A percentile compares a stretch with the other conserved stretches of the same genome.
Conservation (phyloP, 257 asterid genomes). For the Osmanthus fragrans region DNA sequence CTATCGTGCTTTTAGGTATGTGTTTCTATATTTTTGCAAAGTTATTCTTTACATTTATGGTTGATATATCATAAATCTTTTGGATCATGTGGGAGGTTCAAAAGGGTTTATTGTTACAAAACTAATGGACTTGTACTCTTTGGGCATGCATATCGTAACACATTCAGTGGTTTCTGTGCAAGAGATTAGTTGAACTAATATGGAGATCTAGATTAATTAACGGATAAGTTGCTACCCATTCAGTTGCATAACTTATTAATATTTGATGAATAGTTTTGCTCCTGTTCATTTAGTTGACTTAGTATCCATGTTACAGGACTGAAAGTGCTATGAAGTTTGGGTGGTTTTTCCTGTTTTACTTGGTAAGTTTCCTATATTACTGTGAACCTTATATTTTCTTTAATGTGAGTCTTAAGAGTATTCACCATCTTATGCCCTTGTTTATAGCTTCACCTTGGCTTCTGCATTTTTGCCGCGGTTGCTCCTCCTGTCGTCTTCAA, state of each 20-base stretch:
- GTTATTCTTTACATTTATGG: neutral
- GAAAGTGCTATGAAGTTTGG: constrained; percentile 61
- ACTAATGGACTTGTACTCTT: neutral
- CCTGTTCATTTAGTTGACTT: neutral
- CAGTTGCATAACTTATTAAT: neutral
- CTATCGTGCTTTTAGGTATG: constrained; percentile 87
- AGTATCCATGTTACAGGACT: constrained; percentile 36
- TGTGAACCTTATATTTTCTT: neutral
- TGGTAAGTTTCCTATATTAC: constrained; percentile 31
- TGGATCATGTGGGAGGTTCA: neutral
- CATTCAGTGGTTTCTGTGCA: neutral
- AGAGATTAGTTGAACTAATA: neutral
- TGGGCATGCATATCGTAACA: neutral
- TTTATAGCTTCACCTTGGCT: constrained; percentile 53
- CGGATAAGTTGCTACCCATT: neutral
- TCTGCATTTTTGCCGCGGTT: constrained; percentile 56
- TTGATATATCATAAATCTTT: neutral
- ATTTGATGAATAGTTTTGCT: neutral
- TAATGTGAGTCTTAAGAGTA: neutral
- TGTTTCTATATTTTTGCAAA: constrained; percentile 13
- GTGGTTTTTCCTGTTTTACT: constrained; percentile 62
- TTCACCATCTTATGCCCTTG: constrained; percentile 2
- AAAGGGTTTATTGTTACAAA: neutral
- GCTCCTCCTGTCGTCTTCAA: constrained; percentile 60
- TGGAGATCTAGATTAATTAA: neutral